Conservation (phyloP, 2,329 filamentous ascomycete species). For the Fusarium sp. region DNA sequence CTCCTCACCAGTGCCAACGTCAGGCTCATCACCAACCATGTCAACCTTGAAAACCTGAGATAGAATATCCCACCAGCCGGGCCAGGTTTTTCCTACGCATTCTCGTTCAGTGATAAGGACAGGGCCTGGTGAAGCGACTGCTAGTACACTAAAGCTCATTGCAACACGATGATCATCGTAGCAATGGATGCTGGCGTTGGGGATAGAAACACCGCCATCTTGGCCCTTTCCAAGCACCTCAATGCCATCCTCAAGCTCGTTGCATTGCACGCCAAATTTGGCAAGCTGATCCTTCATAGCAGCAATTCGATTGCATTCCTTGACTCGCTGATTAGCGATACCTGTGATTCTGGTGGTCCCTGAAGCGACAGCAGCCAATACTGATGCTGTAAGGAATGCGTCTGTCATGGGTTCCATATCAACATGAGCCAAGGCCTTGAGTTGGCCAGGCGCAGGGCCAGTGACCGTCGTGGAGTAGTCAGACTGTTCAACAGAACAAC, state of each 20-base stretch:
- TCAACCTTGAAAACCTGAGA: conserved; percentile 82
- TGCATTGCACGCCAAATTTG: conserved; percentile 90
- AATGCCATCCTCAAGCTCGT: conserved; percentile 95
- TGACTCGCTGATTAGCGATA: conserved; percentile 97
- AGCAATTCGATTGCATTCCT: conserved; percentile 96
- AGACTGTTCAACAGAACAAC: conserved; percentile 89
- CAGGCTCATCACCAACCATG: conserved; percentile 80
- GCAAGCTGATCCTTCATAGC: conserved; percentile 96
- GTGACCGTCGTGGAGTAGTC: conserved; percentile 91
- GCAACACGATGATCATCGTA: conserved; percentile 98
- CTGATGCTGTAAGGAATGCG: conserved; percentile 95
- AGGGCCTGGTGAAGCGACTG: conserved; percentile 77
- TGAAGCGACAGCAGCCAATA: conserved; percentile 89
- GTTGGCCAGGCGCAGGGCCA: conserved; percentile 80
- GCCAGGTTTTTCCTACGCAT: conserved; percentile 98
- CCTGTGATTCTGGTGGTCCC: conserved; percentile 90
- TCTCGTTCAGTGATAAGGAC: conserved; percentile 90
- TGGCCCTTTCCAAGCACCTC: conserved; percentile 72
- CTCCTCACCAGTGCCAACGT: conserved; percentile 34
- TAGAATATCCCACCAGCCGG: conserved; percentile 96
- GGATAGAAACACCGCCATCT: conserved; percentile 64
- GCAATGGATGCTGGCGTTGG: conserved; percentile 82
- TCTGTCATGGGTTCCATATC: conserved; percentile 99
- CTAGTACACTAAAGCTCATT: conserved; percentile 97
- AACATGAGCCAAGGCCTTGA: conserved; percentile 84